Conservation (phyloP, 2,329 filamentous ascomycete species). For the Trichoderma sp. region DNA sequence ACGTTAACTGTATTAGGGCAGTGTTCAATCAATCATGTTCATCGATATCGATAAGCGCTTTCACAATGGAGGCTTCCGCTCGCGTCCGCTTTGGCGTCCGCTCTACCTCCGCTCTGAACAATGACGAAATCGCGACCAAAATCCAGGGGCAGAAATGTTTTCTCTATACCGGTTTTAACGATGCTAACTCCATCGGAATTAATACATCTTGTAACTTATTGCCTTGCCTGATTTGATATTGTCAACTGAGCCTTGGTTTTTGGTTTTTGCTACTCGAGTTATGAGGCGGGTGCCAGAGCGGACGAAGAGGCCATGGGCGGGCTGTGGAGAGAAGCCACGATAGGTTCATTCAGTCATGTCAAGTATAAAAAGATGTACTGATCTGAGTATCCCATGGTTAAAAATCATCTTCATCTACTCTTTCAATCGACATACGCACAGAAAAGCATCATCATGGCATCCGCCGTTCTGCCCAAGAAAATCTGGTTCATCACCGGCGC, state of each 20-base stretch:
- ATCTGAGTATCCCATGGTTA: neutral
- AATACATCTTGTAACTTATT: neutral
- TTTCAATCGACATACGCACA: neutral
- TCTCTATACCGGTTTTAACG: neutral
- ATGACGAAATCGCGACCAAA: neutral
- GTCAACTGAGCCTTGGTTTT: neutral
- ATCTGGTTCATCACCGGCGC: slow-evolving; percentile 57
- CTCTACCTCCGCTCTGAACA: neutral
- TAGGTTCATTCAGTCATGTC: neutral
- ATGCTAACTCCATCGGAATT: neutral
- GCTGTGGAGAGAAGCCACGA: too few species aligned
- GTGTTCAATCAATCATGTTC: neutral
- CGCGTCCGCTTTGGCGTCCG: neutral
- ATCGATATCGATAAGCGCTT: neutral
- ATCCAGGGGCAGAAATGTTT: neutral
- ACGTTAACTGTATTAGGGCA: neutral
- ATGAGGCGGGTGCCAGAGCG: neutral
- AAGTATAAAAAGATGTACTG: neutral
- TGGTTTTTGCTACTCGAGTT: neutral
- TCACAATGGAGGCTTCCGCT: neutral
- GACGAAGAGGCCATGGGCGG: neutral
- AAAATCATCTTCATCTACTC: neutral
- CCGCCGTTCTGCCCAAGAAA: neutral
- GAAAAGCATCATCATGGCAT: neutral
- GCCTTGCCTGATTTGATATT: neutral